Percentiles rank a stretch among this genome's conserved stretches.
Conservation (phyloP, 1,139 yeast genomes). For the Candida sojae region DNA sequence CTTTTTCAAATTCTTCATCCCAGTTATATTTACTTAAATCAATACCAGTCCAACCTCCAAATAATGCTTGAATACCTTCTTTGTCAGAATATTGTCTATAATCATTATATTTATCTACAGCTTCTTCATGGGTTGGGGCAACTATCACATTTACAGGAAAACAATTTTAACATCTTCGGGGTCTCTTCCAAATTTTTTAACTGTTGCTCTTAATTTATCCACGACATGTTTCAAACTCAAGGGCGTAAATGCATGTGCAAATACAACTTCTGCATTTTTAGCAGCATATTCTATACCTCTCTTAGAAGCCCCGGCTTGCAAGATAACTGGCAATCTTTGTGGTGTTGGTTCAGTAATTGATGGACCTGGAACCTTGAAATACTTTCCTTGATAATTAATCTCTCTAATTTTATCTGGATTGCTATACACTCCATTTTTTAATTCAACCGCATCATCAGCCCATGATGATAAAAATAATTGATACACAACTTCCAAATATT, state of each 20-base stretch:
- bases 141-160: constrained; percentile 26
- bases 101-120: constrained; percentile 26
- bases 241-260: constrained; percentile 28
- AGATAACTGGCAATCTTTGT: constrained; percentile 40
- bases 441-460: constrained; percentile 42
- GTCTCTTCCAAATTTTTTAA: constrained; percentile 28
- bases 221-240: constrained; percentile 25
- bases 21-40: constrained; percentile 26
- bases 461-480: constrained; percentile 40
- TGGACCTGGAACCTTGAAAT: constrained; percentile 44
- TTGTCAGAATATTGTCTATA: constrained; percentile 27
- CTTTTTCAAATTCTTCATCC: constrained; percentile 26
- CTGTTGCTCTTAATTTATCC: constrained; percentile 23
- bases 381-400: constrained; percentile 32
- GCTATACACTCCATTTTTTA: constrained; percentile 28
- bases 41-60: constrained; percentile 35
- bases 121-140: constrained; percentile 34
- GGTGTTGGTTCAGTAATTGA: constrained; percentile 42
- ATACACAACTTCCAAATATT: constrained; percentile 39
- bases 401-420: constrained; percentile 16
- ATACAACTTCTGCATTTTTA: constrained; percentile 41
- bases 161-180: constrained; percentile 29
- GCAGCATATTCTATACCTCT: constrained; percentile 42
- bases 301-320: constrained; percentile 47
- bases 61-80: constrained; percentile 35